These are phyloP conservation scores for Omphalea diandra DNA, from an alignment of 441 rosid genomes.

Conservation along the genomic window DNA sequence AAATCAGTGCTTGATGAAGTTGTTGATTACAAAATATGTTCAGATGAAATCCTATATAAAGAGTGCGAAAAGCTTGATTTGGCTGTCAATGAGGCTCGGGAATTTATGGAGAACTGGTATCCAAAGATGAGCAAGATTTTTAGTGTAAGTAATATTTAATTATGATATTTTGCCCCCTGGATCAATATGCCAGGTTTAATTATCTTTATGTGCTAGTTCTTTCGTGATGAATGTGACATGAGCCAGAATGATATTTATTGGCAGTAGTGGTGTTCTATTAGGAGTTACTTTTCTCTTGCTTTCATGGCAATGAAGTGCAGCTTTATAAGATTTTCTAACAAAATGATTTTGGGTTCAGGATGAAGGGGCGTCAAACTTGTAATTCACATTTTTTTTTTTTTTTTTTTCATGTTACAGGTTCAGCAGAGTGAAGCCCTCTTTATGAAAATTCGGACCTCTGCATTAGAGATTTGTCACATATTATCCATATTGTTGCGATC, in stretches of 20 bases:
- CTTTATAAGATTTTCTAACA: background rate
- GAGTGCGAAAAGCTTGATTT: slow-evolving; percentile 73
- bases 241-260: background rate
- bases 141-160: slow-evolving; percentile 47
- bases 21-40: slow-evolving; percentile 54
- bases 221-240: background rate
- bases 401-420: slow-evolving; percentile 44
- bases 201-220: background rate
- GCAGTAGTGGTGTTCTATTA: background rate
- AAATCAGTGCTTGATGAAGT: slow-evolving; percentile 74
- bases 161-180: background rate
- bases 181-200: background rate
- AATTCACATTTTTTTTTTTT: slow-evolving; percentile 11
- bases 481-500: slow-evolving; percentile 47
- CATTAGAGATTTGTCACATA: slow-evolving; percentile 57
- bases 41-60: slow-evolving; percentile 51
- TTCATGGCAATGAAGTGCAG: slow-evolving; percentile 5
- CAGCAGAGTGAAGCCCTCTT: slow-evolving; percentile 49
- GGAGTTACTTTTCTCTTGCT: background rate
- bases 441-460: slow-evolving; percentile 53
- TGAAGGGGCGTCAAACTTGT: slow-evolving; percentile 1
- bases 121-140: slow-evolving; percentile 71
- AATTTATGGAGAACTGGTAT: slow-evolving; percentile 72
- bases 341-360: background rate
- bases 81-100: slow-evolving; percentile 71